Conservation (phyloP, 2,329 filamentous ascomycete genomes). For the Botrytis byssoidea region DNA sequence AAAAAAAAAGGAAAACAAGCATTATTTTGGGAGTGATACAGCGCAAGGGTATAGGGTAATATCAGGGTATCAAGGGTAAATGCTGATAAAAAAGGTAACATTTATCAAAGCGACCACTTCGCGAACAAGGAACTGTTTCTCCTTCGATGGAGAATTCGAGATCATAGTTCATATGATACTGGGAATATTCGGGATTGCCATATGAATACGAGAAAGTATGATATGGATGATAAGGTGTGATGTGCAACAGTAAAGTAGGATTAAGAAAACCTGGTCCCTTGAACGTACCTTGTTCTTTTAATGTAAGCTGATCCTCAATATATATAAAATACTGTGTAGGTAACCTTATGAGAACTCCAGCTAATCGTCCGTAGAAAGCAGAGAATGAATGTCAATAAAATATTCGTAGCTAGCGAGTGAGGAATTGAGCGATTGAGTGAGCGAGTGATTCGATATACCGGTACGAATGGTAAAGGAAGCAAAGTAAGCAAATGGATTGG, state of each 20-base stretch:
- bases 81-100: not conserved
- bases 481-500: not conserved
- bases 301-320: not conserved
- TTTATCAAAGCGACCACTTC: not conserved
- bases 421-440: not conserved
- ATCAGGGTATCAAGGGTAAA: not conserved
- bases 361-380: not conserved
- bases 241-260: not conserved
- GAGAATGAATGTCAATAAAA: not conserved
- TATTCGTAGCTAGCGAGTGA: not conserved
- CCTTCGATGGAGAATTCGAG: not conserved
- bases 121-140: not conserved
- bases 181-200: not conserved
- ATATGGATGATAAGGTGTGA: not conserved
- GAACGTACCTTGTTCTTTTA: not conserved
- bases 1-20: constrained; percentile 4
- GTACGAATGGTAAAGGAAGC: not conserved
- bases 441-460: too few relatives aligned
- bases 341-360: not conserved
- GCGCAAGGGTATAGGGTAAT: constrained; percentile 1
- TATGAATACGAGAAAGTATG: not conserved
- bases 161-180: not conserved
- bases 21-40: constrained; percentile 12
- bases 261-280: not conserved
- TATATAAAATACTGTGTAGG: not conserved